phyloP scores from a whole-genome alignment of 208 protist genomes.

The Trypanosoma melophagium region DNA sequence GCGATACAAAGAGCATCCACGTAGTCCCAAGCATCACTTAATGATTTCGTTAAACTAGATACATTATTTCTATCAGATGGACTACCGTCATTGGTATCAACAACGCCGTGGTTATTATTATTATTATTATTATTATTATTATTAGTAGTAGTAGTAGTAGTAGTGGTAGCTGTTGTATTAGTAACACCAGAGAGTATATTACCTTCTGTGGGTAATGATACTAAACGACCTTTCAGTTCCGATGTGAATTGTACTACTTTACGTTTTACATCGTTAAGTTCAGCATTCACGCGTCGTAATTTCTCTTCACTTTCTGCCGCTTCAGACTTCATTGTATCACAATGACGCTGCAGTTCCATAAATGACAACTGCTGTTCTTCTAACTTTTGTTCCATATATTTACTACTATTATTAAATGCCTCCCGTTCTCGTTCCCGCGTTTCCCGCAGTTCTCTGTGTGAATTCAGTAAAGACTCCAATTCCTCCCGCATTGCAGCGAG shows the following conservation, averaged over 20 bases:
- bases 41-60: not conserved
- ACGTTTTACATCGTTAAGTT: not conserved
- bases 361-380: not conserved
- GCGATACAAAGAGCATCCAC: constrained; percentile 16
- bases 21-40: constrained; percentile 14
- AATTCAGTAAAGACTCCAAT: constrained; percentile 20
- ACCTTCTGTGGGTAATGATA: constrained; percentile 6
- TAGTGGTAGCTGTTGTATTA: not conserved
- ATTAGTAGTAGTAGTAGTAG: not conserved
- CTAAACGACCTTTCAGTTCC: constrained; percentile 11
- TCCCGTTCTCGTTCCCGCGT: not conserved
- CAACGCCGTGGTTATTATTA: not conserved
- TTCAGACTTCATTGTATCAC: not conserved
- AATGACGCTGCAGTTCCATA: not conserved
- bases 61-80: not conserved
- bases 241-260: constrained; percentile 12
- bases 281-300: not conserved
- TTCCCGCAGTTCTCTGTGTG: constrained; percentile 15
- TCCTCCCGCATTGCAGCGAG: constrained; percentile 32
- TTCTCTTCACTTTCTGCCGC: constrained; percentile 4
- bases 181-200: not conserved
- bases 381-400: not conserved
- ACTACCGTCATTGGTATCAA: not conserved
- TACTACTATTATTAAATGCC: not conserved
- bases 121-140: not conserved